These are phyloP conservation scores for Yarrowia sp. DNA, from an alignment of 805 yeast genomes.

Conservation along the genomic window DNA sequence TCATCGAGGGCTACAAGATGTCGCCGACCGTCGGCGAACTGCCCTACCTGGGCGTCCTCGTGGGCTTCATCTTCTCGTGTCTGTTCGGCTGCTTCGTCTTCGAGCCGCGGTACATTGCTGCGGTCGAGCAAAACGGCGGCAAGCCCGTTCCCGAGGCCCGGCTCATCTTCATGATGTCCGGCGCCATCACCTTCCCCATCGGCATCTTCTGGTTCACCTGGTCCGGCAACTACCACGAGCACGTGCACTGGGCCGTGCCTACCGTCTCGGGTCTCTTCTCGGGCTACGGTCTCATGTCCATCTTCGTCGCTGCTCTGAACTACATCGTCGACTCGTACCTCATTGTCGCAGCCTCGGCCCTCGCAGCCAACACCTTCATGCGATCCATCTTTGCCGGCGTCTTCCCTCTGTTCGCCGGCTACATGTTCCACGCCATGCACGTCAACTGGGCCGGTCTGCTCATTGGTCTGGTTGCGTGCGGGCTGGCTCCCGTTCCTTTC, in stretches of 20 bases:
- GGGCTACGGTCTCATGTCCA: conserved; percentile 66
- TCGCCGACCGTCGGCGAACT: conserved; percentile 60
- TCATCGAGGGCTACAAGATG: conserved; percentile 61
- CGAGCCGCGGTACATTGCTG: conserved; percentile 54
- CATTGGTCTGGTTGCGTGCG: conserved; percentile 58
- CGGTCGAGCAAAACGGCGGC: conserved; percentile 54
- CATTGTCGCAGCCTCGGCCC: conserved; percentile 73
- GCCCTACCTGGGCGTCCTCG: conserved; percentile 72
- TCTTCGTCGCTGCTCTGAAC: conserved; percentile 68
- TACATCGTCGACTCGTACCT: conserved; percentile 73
- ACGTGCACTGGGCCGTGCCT: conserved; percentile 79
- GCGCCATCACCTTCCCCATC: conserved; percentile 67
- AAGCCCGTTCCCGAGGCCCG: conserved; percentile 79
- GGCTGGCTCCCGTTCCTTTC: conserved; percentile 66
- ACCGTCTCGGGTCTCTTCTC: conserved; percentile 61
- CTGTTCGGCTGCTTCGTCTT: conserved; percentile 50
- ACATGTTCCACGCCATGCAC: conserved; percentile 68
- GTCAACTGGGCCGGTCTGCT: conserved; percentile 78
- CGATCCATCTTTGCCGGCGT: conserved; percentile 70
- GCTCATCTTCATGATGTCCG: conserved; percentile 70
- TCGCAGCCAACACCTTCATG: conserved; percentile 71
- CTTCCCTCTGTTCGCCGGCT: conserved; percentile 69
- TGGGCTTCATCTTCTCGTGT: conserved; percentile 50
- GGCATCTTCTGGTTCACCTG: conserved; percentile 88
- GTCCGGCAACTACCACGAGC: conserved; percentile 73